Percentiles rank a stretch among this genome's conserved stretches.
phyloP scores from a whole-genome alignment of 2,329 filamentous ascomycete species.

The Ophiostoma triangulosporum region DNA sequence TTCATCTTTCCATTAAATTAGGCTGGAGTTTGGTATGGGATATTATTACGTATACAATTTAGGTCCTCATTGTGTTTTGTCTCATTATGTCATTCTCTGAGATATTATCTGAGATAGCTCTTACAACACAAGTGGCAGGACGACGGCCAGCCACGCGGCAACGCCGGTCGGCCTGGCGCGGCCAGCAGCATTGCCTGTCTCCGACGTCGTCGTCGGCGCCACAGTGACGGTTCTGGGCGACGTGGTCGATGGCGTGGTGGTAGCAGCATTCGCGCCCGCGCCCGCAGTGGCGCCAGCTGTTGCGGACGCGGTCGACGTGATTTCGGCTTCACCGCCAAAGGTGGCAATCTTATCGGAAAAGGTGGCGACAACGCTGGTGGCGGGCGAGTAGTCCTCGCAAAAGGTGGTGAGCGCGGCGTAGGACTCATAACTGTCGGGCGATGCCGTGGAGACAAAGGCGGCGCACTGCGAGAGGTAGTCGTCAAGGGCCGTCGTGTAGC shows the following conservation, averaged over 20 bases:
- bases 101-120: not conserved
- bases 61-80: not conserved
- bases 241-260: not conserved
- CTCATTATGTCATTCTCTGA: not conserved
- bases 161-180: not conserved
- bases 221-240: slow-evolving; percentile 5
- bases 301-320: not conserved
- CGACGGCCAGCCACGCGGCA: slow-evolving; percentile 5
- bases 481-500: slow-evolving; percentile 16
- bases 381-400: slow-evolving; percentile 11
- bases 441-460: slow-evolving; percentile 13
- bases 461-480: slow-evolving; percentile 15
- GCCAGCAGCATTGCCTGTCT: not conserved
- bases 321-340: slow-evolving; percentile 2
- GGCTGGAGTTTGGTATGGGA: not conserved
- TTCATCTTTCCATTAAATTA: too few relatives aligned
- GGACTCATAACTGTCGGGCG: slow-evolving; percentile 10
- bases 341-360: not conserved
- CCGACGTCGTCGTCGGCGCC: not conserved
- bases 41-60: not conserved
- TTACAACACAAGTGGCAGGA: slow-evolving; percentile 7
- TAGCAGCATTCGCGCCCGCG: not conserved
- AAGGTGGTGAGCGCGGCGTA: slow-evolving; percentile 11
- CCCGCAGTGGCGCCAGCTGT: not conserved
- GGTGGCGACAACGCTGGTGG: not conserved